A percentile compares a stretch with the other conserved stretches of the same genome.
phyloP scores from a whole-genome alignment of 306 rosid species.

The Clitoria ternatea region DNA sequence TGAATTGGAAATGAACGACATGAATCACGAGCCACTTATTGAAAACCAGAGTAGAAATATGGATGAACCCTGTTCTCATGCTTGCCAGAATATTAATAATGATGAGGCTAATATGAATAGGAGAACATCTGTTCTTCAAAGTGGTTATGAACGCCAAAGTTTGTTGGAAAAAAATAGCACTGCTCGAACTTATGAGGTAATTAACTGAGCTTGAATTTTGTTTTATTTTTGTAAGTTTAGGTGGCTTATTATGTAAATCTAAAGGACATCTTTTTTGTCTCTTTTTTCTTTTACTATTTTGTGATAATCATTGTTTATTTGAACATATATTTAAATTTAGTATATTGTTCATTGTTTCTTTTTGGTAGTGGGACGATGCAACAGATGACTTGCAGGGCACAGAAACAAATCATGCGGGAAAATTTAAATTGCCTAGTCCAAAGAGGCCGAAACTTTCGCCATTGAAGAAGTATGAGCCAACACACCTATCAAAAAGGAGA shows the following conservation, averaged over 20 bases:
- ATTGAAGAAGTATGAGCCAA: conserved; percentile 30
- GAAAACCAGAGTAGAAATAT: conserved; percentile 19
- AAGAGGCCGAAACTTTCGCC: conserved; percentile 42
- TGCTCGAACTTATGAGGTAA: conserved; percentile 55
- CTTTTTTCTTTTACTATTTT: not conserved
- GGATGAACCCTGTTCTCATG: conserved; percentile 15
- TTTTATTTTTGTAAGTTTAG: too few relatives aligned
- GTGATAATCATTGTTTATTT: not conserved
- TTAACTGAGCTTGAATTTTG: not conserved
- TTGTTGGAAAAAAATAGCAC: conserved; percentile 50
- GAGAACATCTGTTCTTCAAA: conserved; percentile 1
- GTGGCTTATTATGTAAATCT: not conserved
- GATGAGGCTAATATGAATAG: conserved; percentile 12
- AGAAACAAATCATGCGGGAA: conserved; percentile 13
- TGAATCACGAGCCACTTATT: conserved; percentile 6
- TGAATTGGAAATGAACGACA: conserved; percentile 22
- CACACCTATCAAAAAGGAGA: conserved; percentile 40
- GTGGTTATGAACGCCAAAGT: conserved; percentile 26
- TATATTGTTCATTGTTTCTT: not conserved
- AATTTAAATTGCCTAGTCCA: conserved; percentile 43
- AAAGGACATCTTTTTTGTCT: not conserved
- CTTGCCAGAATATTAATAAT: conserved; percentile 1
- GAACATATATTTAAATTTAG: not conserved
- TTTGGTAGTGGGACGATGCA: conserved; percentile 53
- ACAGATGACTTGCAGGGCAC: conserved; percentile 30